Evolutionary conservation across 495 filamentous ascomycete species (phyloP), one percentile per base, ranked within the genome.

Genomic region (Chaetomium fimeti): DNA sequence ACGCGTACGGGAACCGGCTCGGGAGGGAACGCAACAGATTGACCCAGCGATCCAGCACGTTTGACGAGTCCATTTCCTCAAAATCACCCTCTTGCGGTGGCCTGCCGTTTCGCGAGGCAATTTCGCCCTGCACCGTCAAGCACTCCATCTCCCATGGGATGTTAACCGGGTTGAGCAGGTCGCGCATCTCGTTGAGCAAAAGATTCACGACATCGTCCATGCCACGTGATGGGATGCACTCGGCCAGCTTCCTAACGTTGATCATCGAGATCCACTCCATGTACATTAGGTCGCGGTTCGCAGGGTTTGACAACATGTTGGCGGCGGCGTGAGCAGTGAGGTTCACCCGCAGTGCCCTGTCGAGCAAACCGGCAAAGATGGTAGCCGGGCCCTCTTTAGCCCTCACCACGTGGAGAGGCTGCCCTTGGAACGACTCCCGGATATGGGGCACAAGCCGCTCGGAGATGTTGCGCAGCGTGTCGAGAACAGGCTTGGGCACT

Each of bases 251-350:
- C 25, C 82, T 82, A 0, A 91, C 83, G 58, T 92, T 88, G 22
- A 98, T 91, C 76, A 88, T 85, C 0, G 81, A 82, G 42, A 90
- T 87, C 87, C 92, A 98, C 71, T 98, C 94, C 49, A 87, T 78
- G 82, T 94, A 96, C 94, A 98, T 98, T 63, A 91, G 88, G 61
- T 90, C 87, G 22, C 91, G 85, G 72, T 90, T 90, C 28, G 87
- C 83, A 29, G 88, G 83, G 64, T 88, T 87, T 15, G 84, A 84
- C 20, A 93, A 77, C 77, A 92, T 87, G 64, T 89, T 89, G 6
- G 89, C 90, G 12, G 89, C 90, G 8, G 90, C 89, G 70, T 92
- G 90, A 16, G 95, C 93, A 25, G 93, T 88, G 57, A 92, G 86
- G 71, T 98, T 98, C 61, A 97, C 94, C 54, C 92, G 83, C 51